A percentile compares a stretch with the other conserved stretches of the same genome.
Evolutionary conservation across 164 flowering plant species (phyloP).

Genomic region (Euptelea pleiosperma): DNA sequence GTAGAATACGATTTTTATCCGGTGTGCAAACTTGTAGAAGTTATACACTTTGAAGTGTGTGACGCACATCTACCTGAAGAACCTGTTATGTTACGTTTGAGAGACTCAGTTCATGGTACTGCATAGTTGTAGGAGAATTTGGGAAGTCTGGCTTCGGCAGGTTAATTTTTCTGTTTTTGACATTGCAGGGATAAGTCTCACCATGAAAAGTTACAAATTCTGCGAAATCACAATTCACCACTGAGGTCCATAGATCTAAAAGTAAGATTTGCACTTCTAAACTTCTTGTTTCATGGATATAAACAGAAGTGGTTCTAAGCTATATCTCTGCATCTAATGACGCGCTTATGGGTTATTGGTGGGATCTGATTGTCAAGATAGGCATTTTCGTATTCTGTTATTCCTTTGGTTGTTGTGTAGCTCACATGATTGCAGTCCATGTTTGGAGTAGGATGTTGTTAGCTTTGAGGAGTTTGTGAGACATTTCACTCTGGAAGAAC

Average conservation of each 20-base stretch:
- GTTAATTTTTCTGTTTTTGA: conserved; percentile 9
- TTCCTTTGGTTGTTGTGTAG: conserved; percentile 9
- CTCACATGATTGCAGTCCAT: conserved; percentile 23
- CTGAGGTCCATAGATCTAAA: conserved; percentile 56
- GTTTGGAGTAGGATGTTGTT: conserved; percentile 61
- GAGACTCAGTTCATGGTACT: neutral
- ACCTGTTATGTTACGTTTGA: neutral
- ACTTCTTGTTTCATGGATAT: conserved; percentile 3
- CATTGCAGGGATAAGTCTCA: conserved; percentile 57
- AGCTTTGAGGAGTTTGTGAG: conserved; percentile 58
- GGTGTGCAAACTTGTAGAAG: no score
- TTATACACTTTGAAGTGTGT: neutral
- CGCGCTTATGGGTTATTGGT: neutral
- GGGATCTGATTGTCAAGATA: neutral
- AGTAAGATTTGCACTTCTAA: conserved; percentile 40
- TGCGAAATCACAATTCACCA: conserved; percentile 54
- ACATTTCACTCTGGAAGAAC: conserved; percentile 69
- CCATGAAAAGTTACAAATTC: conserved; percentile 40
- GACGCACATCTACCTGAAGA: neutral
- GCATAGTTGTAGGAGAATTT: conserved; percentile 6
- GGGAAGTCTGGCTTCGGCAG: neutral
- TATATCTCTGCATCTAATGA: no score
- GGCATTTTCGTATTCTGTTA: neutral
- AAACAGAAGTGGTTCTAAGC: no score
- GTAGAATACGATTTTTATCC: no score